Evolutionary conservation across 78 protist species (phyloP).

Genomic region (Guillardia theta): DNA sequence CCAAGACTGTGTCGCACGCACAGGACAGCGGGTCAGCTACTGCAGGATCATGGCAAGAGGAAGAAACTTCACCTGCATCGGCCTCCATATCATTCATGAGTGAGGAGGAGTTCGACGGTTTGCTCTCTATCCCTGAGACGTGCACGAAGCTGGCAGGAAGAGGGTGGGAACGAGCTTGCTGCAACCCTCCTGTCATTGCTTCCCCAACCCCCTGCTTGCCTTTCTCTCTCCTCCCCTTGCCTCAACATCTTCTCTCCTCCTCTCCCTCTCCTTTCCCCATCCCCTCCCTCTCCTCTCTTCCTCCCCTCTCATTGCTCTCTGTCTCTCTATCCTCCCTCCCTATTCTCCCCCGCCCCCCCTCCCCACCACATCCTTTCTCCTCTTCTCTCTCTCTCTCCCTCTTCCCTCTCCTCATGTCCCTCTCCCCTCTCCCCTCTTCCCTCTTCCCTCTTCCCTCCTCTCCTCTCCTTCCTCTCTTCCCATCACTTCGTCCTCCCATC

Average conservation of each 20-base stretch:
- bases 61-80: too few species aligned
- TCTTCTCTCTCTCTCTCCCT: not conserved
- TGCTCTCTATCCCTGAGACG: too few species aligned
- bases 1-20: too few species aligned
- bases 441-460: not conserved
- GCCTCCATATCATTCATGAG: too few species aligned
- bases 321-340: not conserved
- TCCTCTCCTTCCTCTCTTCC: not conserved
- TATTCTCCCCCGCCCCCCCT: too few species aligned
- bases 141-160: too few species aligned
- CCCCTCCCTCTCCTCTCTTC: not conserved
- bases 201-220: not conserved
- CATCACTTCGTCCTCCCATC: not conserved
- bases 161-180: too few species aligned
- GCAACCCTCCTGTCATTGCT: too few species aligned
- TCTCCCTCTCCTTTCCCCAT: not conserved
- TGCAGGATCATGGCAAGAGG: too few species aligned
- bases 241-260: not conserved
- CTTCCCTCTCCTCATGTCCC: not conserved
- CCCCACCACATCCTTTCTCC: not conserved
- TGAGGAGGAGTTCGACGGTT: too few species aligned
- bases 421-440: not conserved
- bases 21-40: too few species aligned
- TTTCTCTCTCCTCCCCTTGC: not conserved
- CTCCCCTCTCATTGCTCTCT: not conserved